phyloP scores from a whole-genome alignment of 257 asterid genomes.

The Nicotiana undulata region DNA sequence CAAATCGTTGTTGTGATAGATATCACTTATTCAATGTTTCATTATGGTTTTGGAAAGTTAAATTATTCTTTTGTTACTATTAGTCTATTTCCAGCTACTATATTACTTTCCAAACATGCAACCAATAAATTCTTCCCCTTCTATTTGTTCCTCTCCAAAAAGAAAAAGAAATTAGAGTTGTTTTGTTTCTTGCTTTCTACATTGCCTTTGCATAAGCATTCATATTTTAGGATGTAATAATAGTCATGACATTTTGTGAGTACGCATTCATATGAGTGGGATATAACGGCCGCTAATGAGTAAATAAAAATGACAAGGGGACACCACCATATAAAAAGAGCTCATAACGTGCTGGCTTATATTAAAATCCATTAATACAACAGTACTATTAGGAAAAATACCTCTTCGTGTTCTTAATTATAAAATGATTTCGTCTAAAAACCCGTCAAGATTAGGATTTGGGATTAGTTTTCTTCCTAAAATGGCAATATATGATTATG shows the following conservation, averaged over 20 bases:
- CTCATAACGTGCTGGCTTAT: neutral
- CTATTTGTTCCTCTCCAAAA: neutral
- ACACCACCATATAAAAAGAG: neutral
- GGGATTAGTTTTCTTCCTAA: neutral
- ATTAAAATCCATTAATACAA: neutral
- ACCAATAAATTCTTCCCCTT: neutral
- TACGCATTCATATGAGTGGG: neutral
- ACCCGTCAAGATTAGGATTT: neutral
- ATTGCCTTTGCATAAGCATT: neutral
- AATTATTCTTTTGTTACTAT: neutral
- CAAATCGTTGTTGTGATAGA: neutral
- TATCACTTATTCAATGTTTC: neutral
- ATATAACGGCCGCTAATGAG: neutral
- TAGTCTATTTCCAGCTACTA: neutral
- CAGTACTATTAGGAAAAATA: neutral
- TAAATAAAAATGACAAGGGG: neutral
- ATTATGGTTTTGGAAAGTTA: neutral
- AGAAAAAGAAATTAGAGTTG: neutral
- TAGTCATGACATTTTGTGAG: neutral
- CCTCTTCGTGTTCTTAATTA: neutral
- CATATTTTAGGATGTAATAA: neutral
- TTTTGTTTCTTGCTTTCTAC: neutral
- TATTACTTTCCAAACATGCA: neutral
- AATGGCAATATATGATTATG: neutral
- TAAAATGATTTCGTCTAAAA: neutral